Evolutionary conservation across 306 rosid species (phyloP).

Genomic region (Rosa rugosa): DNA sequence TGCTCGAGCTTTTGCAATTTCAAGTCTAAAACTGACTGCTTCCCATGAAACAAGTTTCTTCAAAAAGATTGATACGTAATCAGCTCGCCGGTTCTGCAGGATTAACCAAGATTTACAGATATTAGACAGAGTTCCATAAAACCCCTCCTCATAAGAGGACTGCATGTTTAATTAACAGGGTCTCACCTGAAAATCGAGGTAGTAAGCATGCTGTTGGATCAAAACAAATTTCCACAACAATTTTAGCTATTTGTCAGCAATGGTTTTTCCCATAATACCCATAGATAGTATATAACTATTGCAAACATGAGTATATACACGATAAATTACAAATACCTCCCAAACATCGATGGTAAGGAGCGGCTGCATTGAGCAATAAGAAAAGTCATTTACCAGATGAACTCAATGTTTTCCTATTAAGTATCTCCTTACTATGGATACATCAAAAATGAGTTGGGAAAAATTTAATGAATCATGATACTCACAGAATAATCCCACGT

Average conservation of each 20-base stretch:
- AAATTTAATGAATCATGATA: neutral
- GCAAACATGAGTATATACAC: conserved; percentile 14
- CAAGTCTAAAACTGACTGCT: conserved; percentile 62
- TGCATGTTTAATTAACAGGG: conserved; percentile 18
- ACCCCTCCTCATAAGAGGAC: neutral
- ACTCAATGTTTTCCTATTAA: no score
- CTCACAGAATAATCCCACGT: conserved; percentile 75
- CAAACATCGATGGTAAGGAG: conserved; percentile 88
- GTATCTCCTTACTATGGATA: neutral
- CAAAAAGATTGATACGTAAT: conserved; percentile 65
- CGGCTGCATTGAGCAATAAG: conserved; percentile 61
- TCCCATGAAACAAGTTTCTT: conserved; percentile 92
- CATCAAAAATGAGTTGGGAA: conserved; percentile 13
- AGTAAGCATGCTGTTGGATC: conserved; percentile 84
- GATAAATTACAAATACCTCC: conserved; percentile 63
- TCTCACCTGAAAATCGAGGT: conserved; percentile 83
- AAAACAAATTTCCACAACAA: conserved; percentile 21
- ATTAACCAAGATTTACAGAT: conserved; percentile 14
- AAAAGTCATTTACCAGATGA: conserved; percentile 17
- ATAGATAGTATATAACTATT: neutral
- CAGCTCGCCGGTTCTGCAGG: conserved; percentile 57
- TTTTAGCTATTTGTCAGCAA: conserved; percentile 31
- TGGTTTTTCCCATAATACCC: neutral
- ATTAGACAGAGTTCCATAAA: conserved; percentile 16
- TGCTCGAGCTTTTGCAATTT: conserved; percentile 61